Base-by-base conservation (phyloP, 2,329 filamentous ascomycete genomes). In the Xylariaceae sp. region DNA sequence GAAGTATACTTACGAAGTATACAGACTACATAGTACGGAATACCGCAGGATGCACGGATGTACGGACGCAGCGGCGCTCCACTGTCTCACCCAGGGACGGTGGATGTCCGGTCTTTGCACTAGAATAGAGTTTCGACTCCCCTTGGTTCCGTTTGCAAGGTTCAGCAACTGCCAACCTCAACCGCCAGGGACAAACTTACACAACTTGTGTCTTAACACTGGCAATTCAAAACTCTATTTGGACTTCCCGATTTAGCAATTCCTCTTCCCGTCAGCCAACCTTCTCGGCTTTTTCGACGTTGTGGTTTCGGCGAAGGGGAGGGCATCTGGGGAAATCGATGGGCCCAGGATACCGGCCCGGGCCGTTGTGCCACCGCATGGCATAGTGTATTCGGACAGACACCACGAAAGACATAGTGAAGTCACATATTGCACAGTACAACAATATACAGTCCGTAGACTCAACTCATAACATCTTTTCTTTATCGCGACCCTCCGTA, bases 101-200 rank as follows among this genome's bases (percentile, higher is more conserved):
- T 19, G 46, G 45, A 56, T 53, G 18, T 46, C 36, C 45, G 47
- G 50, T 32, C 47, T 56, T 41, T 29, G 8, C 41, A 26, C 22
- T 5, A 15, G 47, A 56, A 53, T 53, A 55, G 43, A 55, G 53
- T 53, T 57, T 36, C 39, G 39, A 51, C 43, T 47, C 22, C 45
- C 51, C 34, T 52, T 50, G 55, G 53, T 55, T 50, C 43, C 12
- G 26, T 30, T 53, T 41, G 19, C 44, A 55, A 50, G 52, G 55
- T 54, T 54, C 39, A 55, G 29, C 41, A 53, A 56, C 54, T 50
- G 49, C 53, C 55, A 44, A 15, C 26, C 40, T 55, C 55, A 43
- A 42, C 39, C 42, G 50, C 49, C 40, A 45, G 39, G 50, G 16
- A 52, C 45, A 39, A 45, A 53, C 50, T 42, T 19, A 13, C 21